These are phyloP conservation scores for Colletotrichum acutatum DNA, from an alignment of 2,329 filamentous ascomycete species.

Conservation along the genomic window DNA sequence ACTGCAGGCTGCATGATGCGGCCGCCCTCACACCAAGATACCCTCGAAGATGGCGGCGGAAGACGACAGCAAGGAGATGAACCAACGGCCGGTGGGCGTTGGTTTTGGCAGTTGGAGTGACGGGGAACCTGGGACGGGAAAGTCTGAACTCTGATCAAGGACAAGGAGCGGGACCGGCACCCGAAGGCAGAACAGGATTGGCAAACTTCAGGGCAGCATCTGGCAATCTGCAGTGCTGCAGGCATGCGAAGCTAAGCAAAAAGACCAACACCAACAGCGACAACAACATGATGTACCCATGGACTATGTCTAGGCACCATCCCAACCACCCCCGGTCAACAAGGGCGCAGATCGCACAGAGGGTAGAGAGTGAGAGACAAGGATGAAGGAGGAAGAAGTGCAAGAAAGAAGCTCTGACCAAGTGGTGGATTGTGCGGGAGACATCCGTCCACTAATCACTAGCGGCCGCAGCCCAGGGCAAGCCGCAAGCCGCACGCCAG, in stretches of 20 bases:
- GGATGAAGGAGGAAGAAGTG: too few species aligned
- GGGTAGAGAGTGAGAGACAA: too few species aligned
- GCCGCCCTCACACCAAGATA: not conserved
- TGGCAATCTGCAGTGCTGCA: not conserved
- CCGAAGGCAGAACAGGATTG: not conserved
- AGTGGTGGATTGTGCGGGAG: conserved; percentile 18
- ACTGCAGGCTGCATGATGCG: conserved; percentile 30
- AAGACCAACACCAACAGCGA: not conserved
- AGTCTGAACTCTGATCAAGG: not conserved
- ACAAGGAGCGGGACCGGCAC: not conserved
- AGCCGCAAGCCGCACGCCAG: too few species aligned
- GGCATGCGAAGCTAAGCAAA: not conserved
- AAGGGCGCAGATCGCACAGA: not conserved
- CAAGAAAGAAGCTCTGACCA: conserved; percentile 22
- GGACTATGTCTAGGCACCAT: not conserved
- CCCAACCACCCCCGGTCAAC: not conserved
- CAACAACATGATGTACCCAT: not conserved
- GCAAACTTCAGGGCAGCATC: not conserved
- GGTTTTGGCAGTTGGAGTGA: not conserved
- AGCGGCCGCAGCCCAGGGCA: conserved; percentile 14
- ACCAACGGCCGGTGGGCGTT: not conserved
- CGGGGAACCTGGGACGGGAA: not conserved
- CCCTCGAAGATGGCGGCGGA: not conserved
- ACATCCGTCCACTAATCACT: conserved; percentile 29
- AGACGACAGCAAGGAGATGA: not conserved